Conservation (phyloP, 2,329 filamentous ascomycete species). For the Xylaria sp. region DNA sequence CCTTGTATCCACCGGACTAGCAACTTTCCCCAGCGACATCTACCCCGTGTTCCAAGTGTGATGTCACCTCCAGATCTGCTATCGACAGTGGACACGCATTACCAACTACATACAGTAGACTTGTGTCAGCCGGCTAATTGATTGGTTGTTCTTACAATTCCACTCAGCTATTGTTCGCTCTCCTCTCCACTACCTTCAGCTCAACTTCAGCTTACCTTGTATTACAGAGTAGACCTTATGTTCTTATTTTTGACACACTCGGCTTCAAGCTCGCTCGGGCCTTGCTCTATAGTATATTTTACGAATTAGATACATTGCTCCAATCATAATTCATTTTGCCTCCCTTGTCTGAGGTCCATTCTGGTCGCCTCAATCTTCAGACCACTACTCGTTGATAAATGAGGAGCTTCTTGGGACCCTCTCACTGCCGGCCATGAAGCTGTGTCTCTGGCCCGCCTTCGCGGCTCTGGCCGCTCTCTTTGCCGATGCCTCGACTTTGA, state of each 20-base stretch:
- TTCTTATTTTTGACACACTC: conserved; percentile 1
- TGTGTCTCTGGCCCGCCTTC: conserved; percentile 45
- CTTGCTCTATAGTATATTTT: conserved; percentile 15
- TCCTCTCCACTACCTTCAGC: conserved; percentile 16
- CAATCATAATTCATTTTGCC: not conserved
- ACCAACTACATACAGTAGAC: not conserved
- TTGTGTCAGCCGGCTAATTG: not conserved
- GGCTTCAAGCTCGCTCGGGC: not conserved
- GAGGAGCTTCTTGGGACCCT: conserved; percentile 20
- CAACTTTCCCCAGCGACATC: too few relatives aligned
- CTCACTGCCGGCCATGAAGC: conserved; percentile 44
- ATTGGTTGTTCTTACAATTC: not conserved
- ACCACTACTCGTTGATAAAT: conserved; percentile 17
- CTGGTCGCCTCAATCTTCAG: not conserved
- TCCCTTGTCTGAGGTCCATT: not conserved
- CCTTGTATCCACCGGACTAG: not conserved
- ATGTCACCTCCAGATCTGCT: not conserved
- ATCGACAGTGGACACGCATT: not conserved
- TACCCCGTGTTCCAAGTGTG: too few relatives aligned
- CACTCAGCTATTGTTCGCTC: not conserved
- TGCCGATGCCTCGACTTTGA: conserved; percentile 62
- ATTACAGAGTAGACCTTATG: not conserved
- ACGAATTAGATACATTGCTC: conserved; percentile 7
- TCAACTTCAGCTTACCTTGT: conserved; percentile 22
- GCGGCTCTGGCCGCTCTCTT: conserved; percentile 49